Conservation (phyloP, 805 yeast species). For the Isabelozyma rhagii region DNA sequence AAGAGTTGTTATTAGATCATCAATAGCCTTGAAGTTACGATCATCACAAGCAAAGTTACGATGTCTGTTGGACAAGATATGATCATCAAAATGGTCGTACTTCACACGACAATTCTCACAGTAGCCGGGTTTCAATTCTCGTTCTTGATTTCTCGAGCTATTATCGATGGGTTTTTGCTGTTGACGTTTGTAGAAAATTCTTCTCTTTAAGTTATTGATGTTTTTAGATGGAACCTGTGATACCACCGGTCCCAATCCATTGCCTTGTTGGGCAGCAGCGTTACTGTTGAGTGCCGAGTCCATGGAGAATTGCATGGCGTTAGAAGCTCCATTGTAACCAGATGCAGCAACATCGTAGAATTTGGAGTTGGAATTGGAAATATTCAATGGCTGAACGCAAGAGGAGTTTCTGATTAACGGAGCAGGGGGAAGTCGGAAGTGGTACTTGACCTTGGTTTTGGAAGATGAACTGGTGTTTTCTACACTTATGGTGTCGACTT, state of each 20-base stretch:
- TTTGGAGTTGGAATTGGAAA: constrained; percentile 16
- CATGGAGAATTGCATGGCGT: constrained; percentile 37
- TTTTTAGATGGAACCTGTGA: constrained; percentile 56
- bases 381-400: constrained; percentile 26
- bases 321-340: constrained; percentile 44
- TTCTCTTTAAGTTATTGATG: constrained; percentile 45
- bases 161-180: constrained; percentile 14
- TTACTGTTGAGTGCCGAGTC: constrained; percentile 36
- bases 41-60: constrained; percentile 72
- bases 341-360: constrained; percentile 45
- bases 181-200: constrained; percentile 42
- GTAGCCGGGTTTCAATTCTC: constrained; percentile 61
- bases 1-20: constrained; percentile 57
- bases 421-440: constrained; percentile 29
- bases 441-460: constrained; percentile 6
- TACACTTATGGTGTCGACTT: constrained; percentile 17
- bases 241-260: constrained; percentile 60
- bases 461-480: constrained; percentile 8
- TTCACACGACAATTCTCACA: constrained; percentile 91
- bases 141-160: constrained; percentile 13
- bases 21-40: constrained; percentile 73
- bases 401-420: constrained; percentile 35
- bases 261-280: constrained; percentile 33
- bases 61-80: constrained; percentile 67
- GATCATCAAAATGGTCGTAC: constrained; percentile 77